Evolutionary conservation across 306 rosid species (phyloP).

Genomic region (Senna siamea): DNA sequence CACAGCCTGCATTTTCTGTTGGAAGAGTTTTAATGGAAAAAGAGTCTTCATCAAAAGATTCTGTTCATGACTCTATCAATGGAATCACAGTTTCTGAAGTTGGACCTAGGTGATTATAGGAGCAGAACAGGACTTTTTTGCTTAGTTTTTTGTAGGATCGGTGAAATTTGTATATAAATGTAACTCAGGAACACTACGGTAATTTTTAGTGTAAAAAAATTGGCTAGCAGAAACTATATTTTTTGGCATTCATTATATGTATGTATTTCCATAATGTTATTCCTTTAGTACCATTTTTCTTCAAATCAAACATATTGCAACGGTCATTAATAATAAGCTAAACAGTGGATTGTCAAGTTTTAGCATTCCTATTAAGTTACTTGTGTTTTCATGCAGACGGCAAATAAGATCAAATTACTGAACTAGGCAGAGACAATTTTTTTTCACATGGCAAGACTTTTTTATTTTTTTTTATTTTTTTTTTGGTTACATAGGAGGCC

Average conservation of each 20-base stretch:
- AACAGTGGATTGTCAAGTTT: too few species aligned
- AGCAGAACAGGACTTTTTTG: neutral
- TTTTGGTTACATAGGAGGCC: too few species aligned
- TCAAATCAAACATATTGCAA: too few species aligned
- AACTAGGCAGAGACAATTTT: too few species aligned
- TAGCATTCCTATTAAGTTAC: too few species aligned
- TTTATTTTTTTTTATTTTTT: too few species aligned
- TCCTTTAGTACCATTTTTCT: too few species aligned
- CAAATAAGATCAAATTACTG: too few species aligned
- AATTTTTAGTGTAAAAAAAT: neutral
- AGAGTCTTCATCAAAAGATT: neutral
- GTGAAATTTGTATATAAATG: neutral
- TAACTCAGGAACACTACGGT: neutral
- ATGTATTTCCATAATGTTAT: too few species aligned
- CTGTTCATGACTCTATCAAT: neutral
- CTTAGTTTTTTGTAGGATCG: neutral
- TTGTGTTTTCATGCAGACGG: too few species aligned
- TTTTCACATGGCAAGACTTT: too few species aligned
- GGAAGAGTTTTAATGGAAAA: neutral
- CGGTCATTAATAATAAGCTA: too few species aligned
- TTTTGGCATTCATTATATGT: neutral
- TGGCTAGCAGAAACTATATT: neutral
- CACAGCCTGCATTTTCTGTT: slow-evolving; percentile 23
- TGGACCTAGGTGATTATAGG: neutral
- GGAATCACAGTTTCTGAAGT: slow-evolving; percentile 12